A percentile compares a stretch with the other conserved stretches of the same genome.
Evolutionary conservation across 208 protist genomes (phyloP).

Genomic region (Phytomonas sp.): DNA sequence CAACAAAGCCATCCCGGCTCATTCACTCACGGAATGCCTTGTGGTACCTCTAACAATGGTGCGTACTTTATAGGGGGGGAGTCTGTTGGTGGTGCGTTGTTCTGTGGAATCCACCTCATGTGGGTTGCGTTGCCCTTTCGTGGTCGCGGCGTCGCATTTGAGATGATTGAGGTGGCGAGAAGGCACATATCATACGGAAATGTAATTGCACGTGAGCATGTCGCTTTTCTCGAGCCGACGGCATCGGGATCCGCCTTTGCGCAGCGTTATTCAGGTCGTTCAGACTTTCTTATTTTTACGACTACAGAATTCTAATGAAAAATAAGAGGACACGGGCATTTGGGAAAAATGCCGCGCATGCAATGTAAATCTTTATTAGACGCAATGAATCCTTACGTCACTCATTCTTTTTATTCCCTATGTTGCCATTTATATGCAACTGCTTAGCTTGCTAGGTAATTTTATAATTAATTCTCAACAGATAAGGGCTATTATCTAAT

Average conservation of each 20-base stretch:
- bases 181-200: conserved; percentile 44
- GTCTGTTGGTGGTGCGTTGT: conserved; percentile 24
- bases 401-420: not conserved
- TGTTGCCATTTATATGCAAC: not conserved
- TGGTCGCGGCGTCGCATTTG: conserved; percentile 21
- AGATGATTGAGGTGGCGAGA: conserved; percentile 29
- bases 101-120: conserved; percentile 53
- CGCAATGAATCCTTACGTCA: no score
- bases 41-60: no score
- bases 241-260: conserved; percentile 31
- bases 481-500: not conserved
- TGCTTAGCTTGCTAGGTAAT: not conserved
- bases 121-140: conserved; percentile 34
- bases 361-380: no score
- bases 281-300: no score
- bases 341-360: no score
- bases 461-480: not conserved
- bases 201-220: conserved; percentile 22
- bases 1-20: not conserved
- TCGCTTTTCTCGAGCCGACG: conserved; percentile 67
- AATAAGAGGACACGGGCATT: no score
- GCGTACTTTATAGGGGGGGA: conserved; percentile 17
- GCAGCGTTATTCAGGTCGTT: conserved; percentile 17
- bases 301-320: no score
- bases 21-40: no score